phyloP scores from a whole-genome alignment of 306 rosid species.

The Prunus mongolica region DNA sequence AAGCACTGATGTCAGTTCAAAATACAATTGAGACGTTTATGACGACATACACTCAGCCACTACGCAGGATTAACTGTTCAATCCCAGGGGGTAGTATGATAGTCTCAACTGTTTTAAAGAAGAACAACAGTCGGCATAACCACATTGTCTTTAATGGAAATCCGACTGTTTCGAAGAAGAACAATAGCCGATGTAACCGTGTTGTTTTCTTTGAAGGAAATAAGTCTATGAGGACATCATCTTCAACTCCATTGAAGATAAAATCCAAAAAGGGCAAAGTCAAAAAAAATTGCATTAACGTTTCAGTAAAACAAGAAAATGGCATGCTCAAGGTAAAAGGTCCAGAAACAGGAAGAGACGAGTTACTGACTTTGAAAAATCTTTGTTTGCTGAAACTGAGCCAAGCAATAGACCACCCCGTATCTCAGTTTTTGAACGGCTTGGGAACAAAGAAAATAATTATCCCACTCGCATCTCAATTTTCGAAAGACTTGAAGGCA shows the following conservation, averaged over 20 bases:
- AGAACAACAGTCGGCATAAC: background rate
- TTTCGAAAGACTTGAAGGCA: too few relatives aligned
- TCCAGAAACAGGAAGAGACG: background rate
- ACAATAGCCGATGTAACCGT: too few relatives aligned
- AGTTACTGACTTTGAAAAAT: background rate
- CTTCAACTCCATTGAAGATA: background rate
- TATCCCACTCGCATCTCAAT: too few relatives aligned
- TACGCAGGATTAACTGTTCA: background rate
- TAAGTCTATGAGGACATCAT: too few relatives aligned
- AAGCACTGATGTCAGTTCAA: background rate
- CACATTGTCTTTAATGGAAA: too few relatives aligned
- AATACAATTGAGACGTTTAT: background rate
- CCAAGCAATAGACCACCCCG: too few relatives aligned
- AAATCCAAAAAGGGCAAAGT: background rate
- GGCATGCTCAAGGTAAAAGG: background rate
- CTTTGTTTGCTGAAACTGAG: too few relatives aligned
- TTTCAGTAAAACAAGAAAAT: background rate
- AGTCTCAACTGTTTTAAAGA: background rate
- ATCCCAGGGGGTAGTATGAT: background rate
- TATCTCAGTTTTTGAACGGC: too few relatives aligned
- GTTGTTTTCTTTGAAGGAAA: too few relatives aligned
- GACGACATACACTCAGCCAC: background rate
- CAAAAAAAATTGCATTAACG: accelerated
- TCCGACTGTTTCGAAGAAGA: too few relatives aligned
- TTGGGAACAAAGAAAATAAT: too few relatives aligned